Conservation (phyloP, 78 protist genomes). For the Isochrysis galbana region DNA sequence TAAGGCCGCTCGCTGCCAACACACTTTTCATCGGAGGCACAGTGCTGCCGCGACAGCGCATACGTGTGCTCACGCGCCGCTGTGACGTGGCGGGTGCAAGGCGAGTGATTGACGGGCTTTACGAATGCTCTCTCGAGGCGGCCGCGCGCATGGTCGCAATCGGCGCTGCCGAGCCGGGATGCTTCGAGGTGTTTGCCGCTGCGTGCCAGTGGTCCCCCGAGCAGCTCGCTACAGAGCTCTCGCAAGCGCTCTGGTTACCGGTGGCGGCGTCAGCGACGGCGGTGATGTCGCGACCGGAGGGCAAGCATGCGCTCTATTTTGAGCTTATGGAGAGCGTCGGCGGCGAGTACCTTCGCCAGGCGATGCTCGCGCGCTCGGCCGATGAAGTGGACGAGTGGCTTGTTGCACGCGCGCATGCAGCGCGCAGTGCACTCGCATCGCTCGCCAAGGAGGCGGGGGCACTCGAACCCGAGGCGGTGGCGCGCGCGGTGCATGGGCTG, state of each 20-base stretch:
- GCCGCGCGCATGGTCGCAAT: conserved; percentile 3
- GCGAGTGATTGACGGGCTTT: background rate
- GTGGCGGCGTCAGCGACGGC: conserved; percentile 6
- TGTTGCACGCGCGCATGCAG: background rate
- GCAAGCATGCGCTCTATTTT: background rate
- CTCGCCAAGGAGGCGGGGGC: background rate
- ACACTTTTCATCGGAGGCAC: background rate
- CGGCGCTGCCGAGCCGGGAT: background rate
- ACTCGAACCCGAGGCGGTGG: background rate
- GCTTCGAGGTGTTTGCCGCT: background rate
- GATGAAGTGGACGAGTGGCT: background rate
- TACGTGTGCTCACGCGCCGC: conserved; percentile 9
- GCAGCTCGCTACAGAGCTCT: background rate
- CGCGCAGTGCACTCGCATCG: background rate
- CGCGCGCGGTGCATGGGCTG: background rate
- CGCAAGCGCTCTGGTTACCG: background rate
- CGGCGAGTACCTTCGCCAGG: background rate
- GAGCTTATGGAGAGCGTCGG: background rate
- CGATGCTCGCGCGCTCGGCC: background rate
- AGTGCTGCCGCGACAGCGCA: background rate
- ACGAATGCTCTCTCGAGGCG: background rate
- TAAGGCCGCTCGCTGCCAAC: background rate
- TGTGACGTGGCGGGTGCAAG: background rate
- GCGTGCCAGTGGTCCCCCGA: conserved; percentile 14
- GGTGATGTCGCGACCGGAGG: background rate